phyloP scores from a whole-genome alignment of 1,139 yeast species.

The Blastobotrys apis region DNA sequence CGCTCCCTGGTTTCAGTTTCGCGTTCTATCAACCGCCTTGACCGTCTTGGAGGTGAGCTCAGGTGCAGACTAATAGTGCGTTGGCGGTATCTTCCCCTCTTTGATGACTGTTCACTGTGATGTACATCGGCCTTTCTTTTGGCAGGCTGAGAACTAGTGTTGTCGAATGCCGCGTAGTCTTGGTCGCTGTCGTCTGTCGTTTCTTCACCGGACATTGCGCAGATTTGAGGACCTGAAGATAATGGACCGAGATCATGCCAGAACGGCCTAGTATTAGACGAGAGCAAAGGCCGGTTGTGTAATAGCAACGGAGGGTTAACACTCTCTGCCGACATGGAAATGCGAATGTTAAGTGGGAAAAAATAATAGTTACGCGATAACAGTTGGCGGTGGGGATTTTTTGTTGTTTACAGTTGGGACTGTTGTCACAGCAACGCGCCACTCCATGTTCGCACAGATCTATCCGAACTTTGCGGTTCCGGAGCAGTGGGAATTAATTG shows the following conservation, averaged over 20 bases:
- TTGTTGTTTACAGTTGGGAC: not conserved
- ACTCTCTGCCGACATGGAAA: not conserved
- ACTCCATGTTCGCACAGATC: too few species aligned
- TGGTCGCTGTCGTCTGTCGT: not conserved
- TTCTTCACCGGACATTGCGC: not conserved
- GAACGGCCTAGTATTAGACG: not conserved
- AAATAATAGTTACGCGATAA: not conserved
- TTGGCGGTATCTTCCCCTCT: not conserved
- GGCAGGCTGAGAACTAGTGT: not conserved
- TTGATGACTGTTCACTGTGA: not conserved
- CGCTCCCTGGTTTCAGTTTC: conserved; percentile 17
- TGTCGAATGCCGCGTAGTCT: not conserved
- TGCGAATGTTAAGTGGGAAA: not conserved
- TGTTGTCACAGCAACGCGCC: conserved; percentile 1
- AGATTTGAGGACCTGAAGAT: not conserved
- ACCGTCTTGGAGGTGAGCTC: conserved; percentile 14
- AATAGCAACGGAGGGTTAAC: not conserved
- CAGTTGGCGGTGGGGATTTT: not conserved
- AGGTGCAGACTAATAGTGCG: not conserved
- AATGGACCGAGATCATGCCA: conserved; percentile 9
- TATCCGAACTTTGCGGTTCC: too few species aligned
- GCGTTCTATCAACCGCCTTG: conserved; percentile 19
- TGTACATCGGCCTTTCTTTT: not conserved
- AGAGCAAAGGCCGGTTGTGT: not conserved
- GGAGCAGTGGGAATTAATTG: too few species aligned